phyloP scores from a whole-genome alignment of 2,329 filamentous ascomycete species.

The Teratosphaeria gauchensis region DNA sequence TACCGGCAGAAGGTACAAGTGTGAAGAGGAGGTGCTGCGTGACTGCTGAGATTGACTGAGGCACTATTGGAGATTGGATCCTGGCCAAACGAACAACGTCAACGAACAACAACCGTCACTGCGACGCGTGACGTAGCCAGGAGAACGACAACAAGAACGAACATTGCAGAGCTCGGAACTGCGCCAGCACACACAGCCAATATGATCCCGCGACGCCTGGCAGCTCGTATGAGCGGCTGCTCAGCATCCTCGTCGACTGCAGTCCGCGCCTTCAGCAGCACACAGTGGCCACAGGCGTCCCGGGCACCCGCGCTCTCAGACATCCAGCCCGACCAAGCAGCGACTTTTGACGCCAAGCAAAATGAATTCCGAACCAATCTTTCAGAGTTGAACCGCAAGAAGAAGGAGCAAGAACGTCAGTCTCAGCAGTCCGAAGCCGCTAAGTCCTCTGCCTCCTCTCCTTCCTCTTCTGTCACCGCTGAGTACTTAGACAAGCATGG shows the following conservation, averaged over 20 bases:
- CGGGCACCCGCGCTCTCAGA: constrained; percentile 70
- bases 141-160: neutral
- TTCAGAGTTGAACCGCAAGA: constrained; percentile 56
- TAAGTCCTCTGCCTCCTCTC: constrained; percentile 33
- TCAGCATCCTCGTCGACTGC: constrained; percentile 2
- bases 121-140: neutral
- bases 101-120: neutral
- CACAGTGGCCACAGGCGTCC: constrained; percentile 3
- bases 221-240: constrained; percentile 6
- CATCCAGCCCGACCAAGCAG: constrained; percentile 62
- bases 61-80: neutral
- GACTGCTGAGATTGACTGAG: neutral
- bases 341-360: constrained; percentile 73
- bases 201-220: constrained; percentile 13
- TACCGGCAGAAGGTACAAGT: neutral
- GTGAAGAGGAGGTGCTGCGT: neutral
- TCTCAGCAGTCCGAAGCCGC: constrained; percentile 42
- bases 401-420: constrained; percentile 77
- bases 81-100: neutral
- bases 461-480: constrained; percentile 18
- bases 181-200: neutral
- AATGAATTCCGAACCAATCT: constrained; percentile 77
- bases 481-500: constrained; percentile 29
- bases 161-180: neutral
- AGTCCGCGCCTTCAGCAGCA: constrained; percentile 12